phyloP scores from a whole-genome alignment of 768 basidiomycete genomes.

The Termitomyces heimii region DNA sequence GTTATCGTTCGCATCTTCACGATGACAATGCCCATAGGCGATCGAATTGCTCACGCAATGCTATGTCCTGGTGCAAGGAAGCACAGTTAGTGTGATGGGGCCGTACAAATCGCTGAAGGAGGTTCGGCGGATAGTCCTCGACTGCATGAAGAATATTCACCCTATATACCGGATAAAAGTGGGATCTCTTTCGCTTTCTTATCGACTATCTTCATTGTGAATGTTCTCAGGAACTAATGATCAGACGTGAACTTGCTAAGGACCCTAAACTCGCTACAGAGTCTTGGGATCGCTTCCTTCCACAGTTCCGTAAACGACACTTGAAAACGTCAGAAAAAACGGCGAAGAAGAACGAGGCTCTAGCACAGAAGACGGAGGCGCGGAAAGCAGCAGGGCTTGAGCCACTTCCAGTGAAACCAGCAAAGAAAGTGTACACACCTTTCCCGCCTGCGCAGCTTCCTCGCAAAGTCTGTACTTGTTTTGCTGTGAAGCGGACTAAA shows the following conservation, averaged over 20 bases:
- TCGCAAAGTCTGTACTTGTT: constrained; percentile 60
- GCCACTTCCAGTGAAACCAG: constrained; percentile 41
- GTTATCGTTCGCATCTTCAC: neutral
- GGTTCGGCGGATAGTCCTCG: constrained; percentile 91
- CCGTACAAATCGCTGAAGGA: constrained; percentile 94
- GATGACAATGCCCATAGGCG: constrained; percentile 46
- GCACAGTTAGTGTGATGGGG: constrained; percentile 97
- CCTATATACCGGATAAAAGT: constrained; percentile 99
- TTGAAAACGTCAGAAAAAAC: constrained; percentile 95
- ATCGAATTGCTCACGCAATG: constrained; percentile 95
- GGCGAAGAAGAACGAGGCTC: constrained; percentile 74
- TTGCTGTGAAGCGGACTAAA: neutral
- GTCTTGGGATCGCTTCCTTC: constrained; percentile 96
- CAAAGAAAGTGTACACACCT: constrained; percentile 95
- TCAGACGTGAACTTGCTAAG: constrained; percentile 94
- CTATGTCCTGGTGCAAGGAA: constrained; percentile 97
- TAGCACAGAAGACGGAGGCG: constrained; percentile 55
- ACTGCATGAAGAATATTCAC: constrained; percentile 99
- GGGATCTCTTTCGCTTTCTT: neutral
- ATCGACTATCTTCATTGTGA: neutral
- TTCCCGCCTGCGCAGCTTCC: constrained; percentile 95
- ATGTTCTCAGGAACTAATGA: constrained; percentile 83
- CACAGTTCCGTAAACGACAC: constrained; percentile 90
- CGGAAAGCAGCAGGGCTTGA: constrained; percentile 63
- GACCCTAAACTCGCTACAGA: constrained; percentile 93